phyloP scores from a whole-genome alignment of 352 stramenopile species.

The Aphanomyces astaci region DNA sequence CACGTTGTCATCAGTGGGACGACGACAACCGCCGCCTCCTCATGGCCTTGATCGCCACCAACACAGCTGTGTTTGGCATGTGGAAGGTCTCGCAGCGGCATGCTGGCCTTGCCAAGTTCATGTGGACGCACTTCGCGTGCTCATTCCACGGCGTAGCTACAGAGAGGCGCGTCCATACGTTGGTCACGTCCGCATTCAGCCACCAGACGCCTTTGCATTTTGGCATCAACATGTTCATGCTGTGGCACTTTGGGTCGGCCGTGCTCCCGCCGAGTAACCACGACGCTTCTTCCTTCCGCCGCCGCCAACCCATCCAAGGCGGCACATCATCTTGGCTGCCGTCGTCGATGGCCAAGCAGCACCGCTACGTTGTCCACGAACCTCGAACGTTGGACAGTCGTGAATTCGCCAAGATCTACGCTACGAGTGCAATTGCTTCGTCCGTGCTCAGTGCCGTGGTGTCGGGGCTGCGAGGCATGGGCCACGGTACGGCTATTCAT shows the following conservation, averaged over 20 bases:
- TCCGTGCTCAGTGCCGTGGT: constrained; percentile 58
- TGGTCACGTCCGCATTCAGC: constrained; percentile 75
- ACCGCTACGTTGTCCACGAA: neutral
- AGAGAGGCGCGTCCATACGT: constrained; percentile 57
- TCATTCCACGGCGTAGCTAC: constrained; percentile 66
- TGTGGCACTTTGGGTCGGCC: constrained; percentile 74
- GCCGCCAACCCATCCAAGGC: constrained; percentile 14
- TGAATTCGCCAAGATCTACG: constrained; percentile 44
- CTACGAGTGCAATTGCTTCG: constrained; percentile 57
- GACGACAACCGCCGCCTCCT: constrained; percentile 61
- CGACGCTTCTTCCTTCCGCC: constrained; percentile 13
- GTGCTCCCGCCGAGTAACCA: constrained; percentile 37
- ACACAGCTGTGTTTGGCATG: constrained; percentile 61
- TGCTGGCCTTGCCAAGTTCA: constrained; percentile 47
- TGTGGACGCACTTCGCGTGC: constrained; percentile 79
- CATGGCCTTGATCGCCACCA: constrained; percentile 50
- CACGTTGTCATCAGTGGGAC: constrained; percentile 29
- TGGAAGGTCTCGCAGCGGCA: constrained; percentile 57
- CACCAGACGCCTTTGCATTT: constrained; percentile 77
- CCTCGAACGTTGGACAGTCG: neutral
- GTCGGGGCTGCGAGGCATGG: constrained; percentile 51
- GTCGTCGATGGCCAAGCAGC: constrained; percentile 1
- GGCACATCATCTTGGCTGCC: constrained; percentile 39
- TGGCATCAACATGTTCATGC: constrained; percentile 84
- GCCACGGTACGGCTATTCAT: constrained; percentile 34